Conservation (phyloP, 176 grass and related monocot species). For the Bonia amplexicaulis region DNA sequence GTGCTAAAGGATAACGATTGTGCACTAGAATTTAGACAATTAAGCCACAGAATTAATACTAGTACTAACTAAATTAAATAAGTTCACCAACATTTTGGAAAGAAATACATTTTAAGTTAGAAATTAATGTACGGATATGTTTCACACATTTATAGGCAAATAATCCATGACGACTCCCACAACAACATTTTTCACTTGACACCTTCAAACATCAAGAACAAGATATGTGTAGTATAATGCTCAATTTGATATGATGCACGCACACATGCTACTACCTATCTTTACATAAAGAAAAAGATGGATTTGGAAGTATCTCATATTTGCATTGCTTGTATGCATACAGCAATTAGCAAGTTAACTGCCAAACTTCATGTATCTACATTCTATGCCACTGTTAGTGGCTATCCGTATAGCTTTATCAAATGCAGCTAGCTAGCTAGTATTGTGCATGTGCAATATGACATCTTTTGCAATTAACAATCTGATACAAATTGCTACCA, state of each 20-base stretch:
- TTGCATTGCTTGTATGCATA: neutral
- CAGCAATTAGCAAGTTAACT: neutral
- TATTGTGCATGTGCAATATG: neutral
- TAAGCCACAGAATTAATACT: neutral
- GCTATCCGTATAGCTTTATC: conserved; percentile 12
- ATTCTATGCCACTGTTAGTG: neutral
- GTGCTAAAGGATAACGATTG: neutral
- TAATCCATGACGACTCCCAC: neutral
- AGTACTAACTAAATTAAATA: too few species aligned
- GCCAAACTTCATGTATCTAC: neutral
- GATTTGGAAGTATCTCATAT: neutral
- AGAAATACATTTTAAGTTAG: neutral
- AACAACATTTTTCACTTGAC: neutral
- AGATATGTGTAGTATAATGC: neutral
- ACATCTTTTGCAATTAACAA: neutral
- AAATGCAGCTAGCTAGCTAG: neutral
- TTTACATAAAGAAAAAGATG: neutral
- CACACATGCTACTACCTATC: neutral
- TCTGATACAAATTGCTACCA: neutral
- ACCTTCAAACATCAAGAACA: neutral
- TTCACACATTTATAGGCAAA: neutral
- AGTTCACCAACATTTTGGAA: neutral
- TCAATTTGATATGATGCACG: neutral
- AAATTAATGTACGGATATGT: neutral
- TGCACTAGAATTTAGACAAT: neutral